These are phyloP conservation scores for Cryptosporidium muris DNA, from an alignment of 169 alveolate genomes.

Conservation along the genomic window DNA sequence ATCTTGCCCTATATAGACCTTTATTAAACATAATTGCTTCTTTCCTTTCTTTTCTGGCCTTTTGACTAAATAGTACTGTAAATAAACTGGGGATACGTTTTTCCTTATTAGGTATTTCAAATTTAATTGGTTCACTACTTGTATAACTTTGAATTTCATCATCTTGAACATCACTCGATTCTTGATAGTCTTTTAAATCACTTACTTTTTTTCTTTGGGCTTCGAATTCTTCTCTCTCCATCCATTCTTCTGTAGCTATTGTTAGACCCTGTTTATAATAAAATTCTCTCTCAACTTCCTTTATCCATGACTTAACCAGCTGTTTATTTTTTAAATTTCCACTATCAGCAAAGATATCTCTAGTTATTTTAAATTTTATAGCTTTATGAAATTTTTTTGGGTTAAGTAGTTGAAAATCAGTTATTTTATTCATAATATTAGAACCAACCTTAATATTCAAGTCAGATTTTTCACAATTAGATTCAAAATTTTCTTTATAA, in stretches of 20 bases:
- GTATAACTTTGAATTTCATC: background rate
- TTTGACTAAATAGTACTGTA: constrained; percentile 18
- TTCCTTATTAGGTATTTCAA: constrained; percentile 7
- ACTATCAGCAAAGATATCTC: background rate
- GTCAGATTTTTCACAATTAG: no score
- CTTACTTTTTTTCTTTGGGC: no score
- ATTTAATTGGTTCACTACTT: constrained; percentile 5
- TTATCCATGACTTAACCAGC: constrained; percentile 19
- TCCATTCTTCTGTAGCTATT: constrained; percentile 50
- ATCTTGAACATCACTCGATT: no score
- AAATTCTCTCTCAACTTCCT: constrained; percentile 4
- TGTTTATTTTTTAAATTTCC: no score
- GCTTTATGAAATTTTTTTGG: constrained; percentile 44
- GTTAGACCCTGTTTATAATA: constrained; percentile 27
- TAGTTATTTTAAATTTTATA: constrained; percentile 34
- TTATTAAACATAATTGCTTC: constrained; percentile 40
- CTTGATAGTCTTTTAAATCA: no score
- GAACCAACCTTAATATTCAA: no score
- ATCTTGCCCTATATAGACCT: constrained; percentile 60
- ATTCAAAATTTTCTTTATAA: no score
- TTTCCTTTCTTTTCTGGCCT: constrained; percentile 18
- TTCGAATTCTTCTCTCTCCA: constrained; percentile 5
- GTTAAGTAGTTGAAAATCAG: no score
- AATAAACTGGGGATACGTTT: constrained; percentile 8
- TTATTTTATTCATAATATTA: no score